Conservation (phyloP, 257 asterid species). For the Thymus quinquecostatus region DNA sequence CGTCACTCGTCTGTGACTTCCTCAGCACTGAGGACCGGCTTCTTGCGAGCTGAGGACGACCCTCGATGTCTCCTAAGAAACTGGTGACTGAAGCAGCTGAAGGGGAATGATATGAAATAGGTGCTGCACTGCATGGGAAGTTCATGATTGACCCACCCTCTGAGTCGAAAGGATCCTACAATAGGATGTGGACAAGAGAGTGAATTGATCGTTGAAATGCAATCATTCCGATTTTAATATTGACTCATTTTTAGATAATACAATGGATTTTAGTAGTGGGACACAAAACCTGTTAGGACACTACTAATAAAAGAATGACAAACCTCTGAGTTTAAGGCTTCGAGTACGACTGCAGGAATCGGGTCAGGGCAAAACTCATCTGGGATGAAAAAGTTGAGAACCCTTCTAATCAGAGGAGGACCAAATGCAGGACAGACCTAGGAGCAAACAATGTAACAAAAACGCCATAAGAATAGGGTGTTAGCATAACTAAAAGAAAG, state of each 20-base stretch:
- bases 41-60: slow-evolving; percentile 49
- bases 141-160: slow-evolving; percentile 53
- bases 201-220: neutral
- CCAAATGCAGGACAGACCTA: slow-evolving; percentile 82
- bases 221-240: too few species aligned
- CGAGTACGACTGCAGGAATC: slow-evolving; percentile 67
- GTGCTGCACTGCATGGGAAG: slow-evolving; percentile 73
- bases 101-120: slow-evolving; percentile 59
- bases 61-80: slow-evolving; percentile 49
- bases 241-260: too few species aligned
- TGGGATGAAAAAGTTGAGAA: slow-evolving; percentile 65
- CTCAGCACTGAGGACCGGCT: slow-evolving; percentile 66
- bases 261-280: too few species aligned
- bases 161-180: slow-evolving; percentile 51
- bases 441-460: slow-evolving; percentile 27
- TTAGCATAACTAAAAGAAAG: neutral
- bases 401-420: slow-evolving; percentile 66
- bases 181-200: neutral
- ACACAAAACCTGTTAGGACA: too few species aligned
- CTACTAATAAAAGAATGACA: neutral
- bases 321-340: slow-evolving; percentile 71
- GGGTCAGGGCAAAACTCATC: slow-evolving; percentile 87
- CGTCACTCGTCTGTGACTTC: slow-evolving; percentile 80
- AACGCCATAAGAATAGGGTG: slow-evolving; percentile 15
- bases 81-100: slow-evolving; percentile 47